Conservation (phyloP, 805 yeast genomes). For the Candida fluviatilis region DNA sequence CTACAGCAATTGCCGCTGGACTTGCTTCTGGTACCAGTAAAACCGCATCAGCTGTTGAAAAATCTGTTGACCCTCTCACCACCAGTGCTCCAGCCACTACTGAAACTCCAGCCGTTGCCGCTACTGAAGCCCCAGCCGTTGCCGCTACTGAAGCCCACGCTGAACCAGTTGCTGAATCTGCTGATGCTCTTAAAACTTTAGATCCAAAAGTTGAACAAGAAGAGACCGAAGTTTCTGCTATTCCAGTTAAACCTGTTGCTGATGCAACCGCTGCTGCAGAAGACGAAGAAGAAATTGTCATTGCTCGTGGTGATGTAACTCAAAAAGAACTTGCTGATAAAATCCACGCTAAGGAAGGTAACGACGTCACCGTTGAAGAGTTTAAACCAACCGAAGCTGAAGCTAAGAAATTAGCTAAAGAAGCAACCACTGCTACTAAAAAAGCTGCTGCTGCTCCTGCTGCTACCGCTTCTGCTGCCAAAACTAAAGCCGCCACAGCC, state of each 20-base stretch:
- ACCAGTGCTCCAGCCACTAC: slow-evolving; percentile 10
- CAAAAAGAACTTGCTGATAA: slow-evolving; percentile 28
- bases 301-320: slow-evolving; percentile 33
- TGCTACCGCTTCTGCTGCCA: slow-evolving; percentile 2
- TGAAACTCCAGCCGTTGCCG: slow-evolving; percentile 10
- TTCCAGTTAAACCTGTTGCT: slow-evolving; percentile 7
- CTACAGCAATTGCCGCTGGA: slow-evolving; percentile 11
- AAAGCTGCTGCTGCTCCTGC: slow-evolving; percentile 3
- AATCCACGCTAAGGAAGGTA: slow-evolving; percentile 31
- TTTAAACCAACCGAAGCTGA: slow-evolving; percentile 39
- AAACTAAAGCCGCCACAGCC: not conserved
- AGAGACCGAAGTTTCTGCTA: slow-evolving; percentile 7
- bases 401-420: slow-evolving; percentile 31
- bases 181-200: slow-evolving; percentile 13
- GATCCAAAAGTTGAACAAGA: slow-evolving; percentile 18
- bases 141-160: not conserved
- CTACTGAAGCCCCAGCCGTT: slow-evolving; percentile 9
- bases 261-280: slow-evolving; percentile 10
- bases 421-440: slow-evolving; percentile 17
- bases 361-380: slow-evolving; percentile 37
- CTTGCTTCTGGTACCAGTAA: slow-evolving; percentile 8
- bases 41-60: too few relatives aligned
- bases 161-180: slow-evolving; percentile 8
- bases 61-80: too few relatives aligned
- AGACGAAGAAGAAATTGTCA: slow-evolving; percentile 34